Evolutionary conservation across 257 asterid species (phyloP), one percentile per base, ranked within the genome.

Genomic region (Dorcoceras hygrometricum): DNA sequence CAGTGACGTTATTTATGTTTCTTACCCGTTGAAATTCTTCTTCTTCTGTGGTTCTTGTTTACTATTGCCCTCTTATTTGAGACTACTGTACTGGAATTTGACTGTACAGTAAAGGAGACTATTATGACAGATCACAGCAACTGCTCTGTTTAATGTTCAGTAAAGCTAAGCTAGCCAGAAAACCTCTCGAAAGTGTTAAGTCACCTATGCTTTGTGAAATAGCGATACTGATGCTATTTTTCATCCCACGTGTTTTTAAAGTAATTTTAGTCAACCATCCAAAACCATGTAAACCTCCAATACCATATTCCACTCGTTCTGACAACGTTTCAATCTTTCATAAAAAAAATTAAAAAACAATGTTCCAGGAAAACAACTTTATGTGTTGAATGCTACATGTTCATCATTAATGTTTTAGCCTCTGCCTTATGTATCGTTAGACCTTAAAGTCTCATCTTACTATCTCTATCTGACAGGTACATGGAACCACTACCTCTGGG

Each of bases 401-500:
- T 10, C 18, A 36, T 36, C 14, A 16, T 36, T 36, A 36, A 23
- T 36, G 54, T 59, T 57, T 26, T 51, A 46, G 71, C 63, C 23
- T 68, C 62, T 31, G 43, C 58, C 8, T 29, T 67, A 62, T 70
- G 50, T 55, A 54, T 20, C 28, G 16, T 67, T 26, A n/a, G n/a
- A n/a, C n/a, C n/a, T n/a, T n/a, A 23, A 51, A 54, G 25, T 77
- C 11, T 56, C 51, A 51, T 59, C n/a, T 53, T 75, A 50, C 27
- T 64, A 36, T 62, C 34, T 39, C 68, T 75, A 74, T 59, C 28
- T 75, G 78, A 56, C 82, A 94, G 99, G 75, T 94, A 80, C 71
- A 68, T 90, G 75, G 99, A 94, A 63, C 97, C 99, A 63, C 96
- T 94, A 66, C 95, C 93, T 71, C 77, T 77, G 64, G 96, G 88